Base-by-base conservation (phyloP, 2,329 filamentous ascomycete genomes). In the Mollisiaceae sp. region DNA sequence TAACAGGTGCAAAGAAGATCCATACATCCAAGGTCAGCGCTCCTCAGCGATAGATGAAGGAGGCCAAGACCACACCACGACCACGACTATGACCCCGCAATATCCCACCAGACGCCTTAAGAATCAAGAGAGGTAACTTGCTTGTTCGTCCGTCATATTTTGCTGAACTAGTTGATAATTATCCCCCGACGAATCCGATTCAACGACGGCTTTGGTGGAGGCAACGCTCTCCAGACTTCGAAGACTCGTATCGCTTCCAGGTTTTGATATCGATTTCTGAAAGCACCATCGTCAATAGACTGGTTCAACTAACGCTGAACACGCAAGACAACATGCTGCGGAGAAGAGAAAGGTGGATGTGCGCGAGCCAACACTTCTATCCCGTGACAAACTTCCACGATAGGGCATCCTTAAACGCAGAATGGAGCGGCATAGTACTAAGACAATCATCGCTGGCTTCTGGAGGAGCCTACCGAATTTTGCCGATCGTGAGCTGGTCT, bases 401-500 rank as follows among this genome's bases (percentile, higher is more conserved):
- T 52, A 54, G 58, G 64, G 60, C 69, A 69, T 65, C 69, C 65
- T 69, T 59, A 69, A 71, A 72, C 59, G 62, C 67, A 70, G 67
- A 74, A 73, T 58, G 66, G 72, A 74, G 71, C 64, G 69, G 70
- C 66, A 72, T 70, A 73, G 65, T 70, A 65, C 66, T 71, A 65
- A 58, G 60, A 69, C 63, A 71, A 74, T 77, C 72, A 77, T 74
- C 75, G 75, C 72, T 77, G 75, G 70, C 75, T 77, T 74, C 74
- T 74, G 71, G 75, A 76, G 68, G 74, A 76, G 65, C 85, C 82
- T 74, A 83, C 82, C 69, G 86, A 88, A 73, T 80, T 83, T 77
- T 89, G 85, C 71, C 86, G 84, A 76, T 89, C 87, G 72, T 88
- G 86, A 64, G 81, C 77, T 35, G 83, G 81, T 68, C 83, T 84